Evolutionary conservation across 108 stramenopile species (phyloP).

Genomic region (Hondaea fermentalgiana): DNA sequence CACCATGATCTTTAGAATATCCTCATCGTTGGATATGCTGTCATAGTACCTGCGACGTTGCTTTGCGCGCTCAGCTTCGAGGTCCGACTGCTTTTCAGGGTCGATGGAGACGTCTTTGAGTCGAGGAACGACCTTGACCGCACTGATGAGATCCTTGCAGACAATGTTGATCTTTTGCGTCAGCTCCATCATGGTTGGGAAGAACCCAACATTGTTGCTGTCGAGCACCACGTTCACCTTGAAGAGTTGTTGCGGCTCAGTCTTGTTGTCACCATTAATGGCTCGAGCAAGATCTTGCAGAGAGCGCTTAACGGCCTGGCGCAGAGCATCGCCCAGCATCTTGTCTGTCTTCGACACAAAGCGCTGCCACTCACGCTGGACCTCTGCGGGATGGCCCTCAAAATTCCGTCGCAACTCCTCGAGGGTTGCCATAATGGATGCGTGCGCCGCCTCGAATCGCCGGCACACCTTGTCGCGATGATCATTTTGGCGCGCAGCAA

Average conservation of each 20-base stretch:
- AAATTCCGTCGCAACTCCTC: slow-evolving; percentile 44
- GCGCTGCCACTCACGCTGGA: slow-evolving; percentile 49
- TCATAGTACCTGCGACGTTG: slow-evolving; percentile 38
- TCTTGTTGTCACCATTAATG: slow-evolving; percentile 57
- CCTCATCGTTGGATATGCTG: slow-evolving; percentile 50
- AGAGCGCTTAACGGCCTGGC: slow-evolving; percentile 46
- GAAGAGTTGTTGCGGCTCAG: slow-evolving; percentile 52
- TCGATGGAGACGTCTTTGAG: slow-evolving; percentile 28
- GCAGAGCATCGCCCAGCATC: slow-evolving; percentile 38
- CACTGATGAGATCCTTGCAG: slow-evolving; percentile 51
- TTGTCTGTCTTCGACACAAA: slow-evolving; percentile 36
- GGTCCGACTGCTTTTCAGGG: background rate
- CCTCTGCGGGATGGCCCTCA: slow-evolving; percentile 45
- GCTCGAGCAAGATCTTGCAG: slow-evolving; percentile 51
- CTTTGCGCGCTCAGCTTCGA: background rate
- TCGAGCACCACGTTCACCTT: slow-evolving; percentile 49
- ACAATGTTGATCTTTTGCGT: slow-evolving; percentile 55
- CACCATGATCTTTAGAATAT: slow-evolving; percentile 54
- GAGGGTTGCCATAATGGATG: slow-evolving; percentile 31
- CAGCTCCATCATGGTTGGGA: slow-evolving; percentile 51
- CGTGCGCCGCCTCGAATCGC: slow-evolving; percentile 30
- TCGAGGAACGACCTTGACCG: slow-evolving; percentile 43
- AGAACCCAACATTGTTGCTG: slow-evolving; percentile 43
- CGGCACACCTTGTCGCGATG: slow-evolving; percentile 28
- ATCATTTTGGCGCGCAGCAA: slow-evolving; percentile 41